A percentile compares a stretch with the other conserved stretches of the same genome.
Evolutionary conservation across 352 stramenopile species (phyloP).

Genomic region (Phytophthora pinifolia): DNA sequence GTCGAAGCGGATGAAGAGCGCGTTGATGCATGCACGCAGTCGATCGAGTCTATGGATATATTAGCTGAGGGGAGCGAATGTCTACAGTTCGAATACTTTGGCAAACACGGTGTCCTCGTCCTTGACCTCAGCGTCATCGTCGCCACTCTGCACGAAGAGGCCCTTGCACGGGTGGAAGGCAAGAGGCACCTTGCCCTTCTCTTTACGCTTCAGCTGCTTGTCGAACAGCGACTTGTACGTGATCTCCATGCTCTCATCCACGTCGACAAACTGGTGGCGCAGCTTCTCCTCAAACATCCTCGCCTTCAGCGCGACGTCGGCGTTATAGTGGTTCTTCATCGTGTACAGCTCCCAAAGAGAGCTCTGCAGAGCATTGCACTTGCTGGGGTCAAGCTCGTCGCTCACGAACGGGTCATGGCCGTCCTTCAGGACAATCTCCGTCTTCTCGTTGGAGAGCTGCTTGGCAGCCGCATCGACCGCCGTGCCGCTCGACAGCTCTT

Average conservation of each 20-base stretch:
- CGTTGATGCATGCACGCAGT: constrained; percentile 10
- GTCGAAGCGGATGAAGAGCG: neutral
- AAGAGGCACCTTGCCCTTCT: constrained; percentile 74
- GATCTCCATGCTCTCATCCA: constrained; percentile 72
- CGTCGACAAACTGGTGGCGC: constrained; percentile 71
- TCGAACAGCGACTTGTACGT: constrained; percentile 85
- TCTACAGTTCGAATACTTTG: constrained; percentile 76
- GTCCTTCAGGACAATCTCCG: constrained; percentile 68
- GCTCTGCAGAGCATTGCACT: constrained; percentile 88
- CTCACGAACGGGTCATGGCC: constrained; percentile 80
- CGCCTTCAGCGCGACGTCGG: constrained; percentile 90
- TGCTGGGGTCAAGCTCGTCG: constrained; percentile 65
- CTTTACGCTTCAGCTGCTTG: constrained; percentile 81
- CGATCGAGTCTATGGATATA: constrained; percentile 35
- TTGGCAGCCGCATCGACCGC: constrained; percentile 75
- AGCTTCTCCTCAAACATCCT: constrained; percentile 91
- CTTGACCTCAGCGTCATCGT: constrained; percentile 16
- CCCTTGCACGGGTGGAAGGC: constrained; percentile 61
- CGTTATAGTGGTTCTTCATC: constrained; percentile 95
- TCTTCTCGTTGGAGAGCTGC: constrained; percentile 60
- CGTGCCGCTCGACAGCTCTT: constrained; percentile 72
- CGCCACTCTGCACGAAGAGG: constrained; percentile 42
- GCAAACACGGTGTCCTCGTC: constrained; percentile 57
- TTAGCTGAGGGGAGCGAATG: constrained; percentile 30
- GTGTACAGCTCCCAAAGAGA: constrained; percentile 96